Base-by-base conservation (phyloP, 306 rosid species). In the Elaeagnus macrophylla region DNA sequence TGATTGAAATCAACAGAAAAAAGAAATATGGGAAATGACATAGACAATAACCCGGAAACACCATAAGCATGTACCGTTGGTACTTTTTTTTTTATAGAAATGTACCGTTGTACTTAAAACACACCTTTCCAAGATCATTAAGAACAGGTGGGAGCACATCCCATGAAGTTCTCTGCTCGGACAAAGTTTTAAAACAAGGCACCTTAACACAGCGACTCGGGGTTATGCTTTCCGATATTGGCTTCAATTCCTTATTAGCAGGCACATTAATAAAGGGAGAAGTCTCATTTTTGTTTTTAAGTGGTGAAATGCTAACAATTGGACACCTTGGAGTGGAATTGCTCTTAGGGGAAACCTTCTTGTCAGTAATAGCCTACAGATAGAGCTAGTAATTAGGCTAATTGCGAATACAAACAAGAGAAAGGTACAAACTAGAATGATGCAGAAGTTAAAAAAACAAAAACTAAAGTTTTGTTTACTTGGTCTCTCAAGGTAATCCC, bases 101-200 rank as follows among this genome's bases (percentile, higher is more conserved):
- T n/a, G n/a, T n/a, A 11, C 5, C 37, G 53, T 43, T 47, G 14
- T 1, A 18, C 32, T 25, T 10, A 58, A 9, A 15, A 39, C 20
- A 59, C 53, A 86, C 95, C 88, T 86, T 86, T 37, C 91, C 95
- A 39, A 69, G 76, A 42, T 67, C 59, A 61, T 77, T 67, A 56
- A 82, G 35, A 20, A 57, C 51, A 37, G 76, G 43, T 45, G 88
- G 76, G 20, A 86, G 83, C 59, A 53, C 44, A 11, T 69, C 72
- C 88, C 88, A 83, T 39, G 71, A 67, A 11, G 70, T 57, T 55
- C 65, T 62, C 48, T 61, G 67, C 14, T 66, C 80, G 52, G 48
- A 49, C 73, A 70, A 54, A 44, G 51, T 58, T 51, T 66, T 82
- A 56, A 62, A 43, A 73, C 57, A 61, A 5, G 90, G 79, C 66